Evolutionary conservation across 2,329 filamentous ascomycete genomes (phyloP).

Genomic region (Venturia pyrina): DNA sequence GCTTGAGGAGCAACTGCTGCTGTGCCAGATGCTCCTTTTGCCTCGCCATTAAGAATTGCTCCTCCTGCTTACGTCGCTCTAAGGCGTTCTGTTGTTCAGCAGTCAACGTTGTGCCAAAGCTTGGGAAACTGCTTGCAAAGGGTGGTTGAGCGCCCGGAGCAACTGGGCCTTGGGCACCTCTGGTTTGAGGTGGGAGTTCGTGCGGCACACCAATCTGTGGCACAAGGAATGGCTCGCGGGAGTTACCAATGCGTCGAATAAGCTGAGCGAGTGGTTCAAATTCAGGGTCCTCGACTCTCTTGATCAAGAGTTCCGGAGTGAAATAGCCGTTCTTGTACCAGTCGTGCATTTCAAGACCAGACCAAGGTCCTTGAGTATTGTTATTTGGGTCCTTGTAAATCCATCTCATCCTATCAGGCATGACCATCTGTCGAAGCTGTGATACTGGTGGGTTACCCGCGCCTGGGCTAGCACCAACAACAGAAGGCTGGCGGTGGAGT

Average conservation of each 20-base stretch:
- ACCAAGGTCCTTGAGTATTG: conserved; percentile 87
- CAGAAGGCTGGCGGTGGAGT: conserved; percentile 22
- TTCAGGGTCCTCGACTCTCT: conserved; percentile 85
- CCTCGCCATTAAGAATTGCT: conserved; percentile 91
- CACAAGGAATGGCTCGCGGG: conserved; percentile 91
- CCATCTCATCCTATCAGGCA: conserved; percentile 98
- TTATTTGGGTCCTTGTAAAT: conserved; percentile 94
- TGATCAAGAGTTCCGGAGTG: conserved; percentile 85
- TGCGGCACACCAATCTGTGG: conserved; percentile 94
- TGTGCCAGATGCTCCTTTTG: conserved; percentile 89
- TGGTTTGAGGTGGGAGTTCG: conserved; percentile 49
- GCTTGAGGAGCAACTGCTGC: conserved; percentile 66
- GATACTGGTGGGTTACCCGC: conserved; percentile 57
- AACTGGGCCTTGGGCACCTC: conserved; percentile 25
- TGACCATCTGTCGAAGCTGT: conserved; percentile 85
- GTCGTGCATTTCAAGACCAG: conserved; percentile 96
- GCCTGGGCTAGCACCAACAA: conserved; percentile 37
- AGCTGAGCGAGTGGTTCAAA: conserved; percentile 93
- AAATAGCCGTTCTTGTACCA: conserved; percentile 99
- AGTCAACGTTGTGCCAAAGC: conserved; percentile 90
- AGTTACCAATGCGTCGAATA: conserved; percentile 92
- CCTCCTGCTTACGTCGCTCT: conserved; percentile 92
- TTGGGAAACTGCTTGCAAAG: conserved; percentile 86
- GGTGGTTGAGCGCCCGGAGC: conserved; percentile 54
- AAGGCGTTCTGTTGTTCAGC: conserved; percentile 97